Evolutionary conservation across 768 basidiomycete genomes (phyloP).

Genomic region (Termitomyces sp.): DNA sequence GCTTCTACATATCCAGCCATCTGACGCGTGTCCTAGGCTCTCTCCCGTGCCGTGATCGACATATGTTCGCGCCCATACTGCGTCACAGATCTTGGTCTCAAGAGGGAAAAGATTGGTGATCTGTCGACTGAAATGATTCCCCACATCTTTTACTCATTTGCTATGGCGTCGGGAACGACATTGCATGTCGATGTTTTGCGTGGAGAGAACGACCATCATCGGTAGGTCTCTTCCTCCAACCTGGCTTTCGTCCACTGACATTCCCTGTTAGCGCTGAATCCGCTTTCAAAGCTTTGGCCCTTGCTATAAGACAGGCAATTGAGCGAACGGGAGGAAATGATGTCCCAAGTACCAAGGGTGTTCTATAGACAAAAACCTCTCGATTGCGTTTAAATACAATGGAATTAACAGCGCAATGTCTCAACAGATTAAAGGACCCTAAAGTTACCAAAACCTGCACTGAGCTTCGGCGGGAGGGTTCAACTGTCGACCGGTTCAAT

Average conservation of each 20-base stretch:
- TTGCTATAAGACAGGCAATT: constrained; percentile 95
- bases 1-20: constrained; percentile 1
- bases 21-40: constrained; percentile 46
- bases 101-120: constrained; percentile 91
- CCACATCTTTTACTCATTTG: constrained; percentile 96
- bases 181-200: constrained; percentile 92
- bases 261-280: constrained; percentile 75
- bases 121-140: constrained; percentile 98
- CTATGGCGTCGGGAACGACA: constrained; percentile 93
- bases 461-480: constrained; percentile 80
- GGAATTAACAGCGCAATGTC: not conserved
- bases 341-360: constrained; percentile 96
- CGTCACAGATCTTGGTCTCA: constrained; percentile 84
- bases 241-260: constrained; percentile 4
- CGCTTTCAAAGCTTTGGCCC: constrained; percentile 95
- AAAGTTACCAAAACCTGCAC: constrained; percentile 74
- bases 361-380: constrained; percentile 42
- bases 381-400: constrained; percentile 9
- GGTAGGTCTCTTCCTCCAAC: constrained; percentile 45
- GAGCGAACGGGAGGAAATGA: constrained; percentile 86
- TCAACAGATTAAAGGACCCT: constrained; percentile 22
- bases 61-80: constrained; percentile 98
- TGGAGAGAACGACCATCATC: constrained; percentile 97
- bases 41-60: constrained; percentile 95
- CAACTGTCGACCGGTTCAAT: constrained; percentile 41